These are phyloP conservation scores for Sporisorium sorghi DNA, from an alignment of 1,284 basidiomycete species.

Conservation along the genomic window DNA sequence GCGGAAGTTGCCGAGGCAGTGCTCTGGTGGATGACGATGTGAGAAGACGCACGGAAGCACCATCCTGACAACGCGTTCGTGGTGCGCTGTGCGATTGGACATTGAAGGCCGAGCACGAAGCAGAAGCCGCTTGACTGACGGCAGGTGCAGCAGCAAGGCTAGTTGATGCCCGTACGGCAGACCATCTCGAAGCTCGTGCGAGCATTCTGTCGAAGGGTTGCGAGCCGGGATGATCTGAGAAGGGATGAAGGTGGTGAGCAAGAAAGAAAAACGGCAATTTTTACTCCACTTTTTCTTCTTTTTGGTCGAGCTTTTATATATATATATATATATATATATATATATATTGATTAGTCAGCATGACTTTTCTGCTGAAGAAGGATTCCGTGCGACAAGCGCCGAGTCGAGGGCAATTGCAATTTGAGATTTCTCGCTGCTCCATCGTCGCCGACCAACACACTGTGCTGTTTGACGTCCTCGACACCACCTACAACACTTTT, in stretches of 20 bases:
- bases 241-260: conserved; percentile 3
- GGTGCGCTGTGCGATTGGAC: background rate
- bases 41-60: conserved; percentile 13
- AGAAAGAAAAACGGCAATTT: conserved; percentile 6
- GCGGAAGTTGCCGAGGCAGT: conserved; percentile 29
- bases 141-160: conserved; percentile 12
- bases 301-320: background rate
- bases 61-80: background rate
- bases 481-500: too few species aligned
- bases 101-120: conserved; percentile 8
- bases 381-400: conserved; percentile 26
- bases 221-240: background rate
- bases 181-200: conserved; percentile 29
- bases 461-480: too few species aligned
- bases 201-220: conserved; percentile 16
- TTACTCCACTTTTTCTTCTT: conserved; percentile 32
- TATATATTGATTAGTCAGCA: conserved; percentile 32
- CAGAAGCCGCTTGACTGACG: conserved; percentile 9
- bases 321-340: too few species aligned
- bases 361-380: conserved; percentile 2
- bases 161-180: conserved; percentile 10
- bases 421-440: conserved; percentile 13
- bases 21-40: conserved; percentile 11
- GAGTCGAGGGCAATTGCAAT: conserved; percentile 2
- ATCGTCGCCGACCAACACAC: conserved; percentile 24